A percentile compares a stretch with the other conserved stretches of the same genome.
Evolutionary conservation across 179 eudicot species (phyloP).

Genomic region (Drosera spatulata): DNA sequence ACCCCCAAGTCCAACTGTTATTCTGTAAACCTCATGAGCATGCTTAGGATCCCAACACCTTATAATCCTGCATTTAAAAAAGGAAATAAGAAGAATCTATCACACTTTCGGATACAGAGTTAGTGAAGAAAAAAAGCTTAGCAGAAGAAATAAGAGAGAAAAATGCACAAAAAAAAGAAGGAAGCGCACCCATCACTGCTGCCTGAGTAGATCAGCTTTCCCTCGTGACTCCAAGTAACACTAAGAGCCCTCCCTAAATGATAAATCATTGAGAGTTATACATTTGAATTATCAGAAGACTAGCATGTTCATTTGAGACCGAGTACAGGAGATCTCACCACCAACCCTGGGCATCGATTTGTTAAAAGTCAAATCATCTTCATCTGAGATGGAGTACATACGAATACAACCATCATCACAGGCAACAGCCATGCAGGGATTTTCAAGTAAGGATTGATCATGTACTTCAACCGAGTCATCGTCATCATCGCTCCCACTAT

Average conservation of each 20-base stretch:
- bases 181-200: constrained; percentile 90
- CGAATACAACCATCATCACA: constrained; percentile 97
- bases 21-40: constrained; percentile 61
- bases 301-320: not conserved
- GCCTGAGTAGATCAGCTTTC: constrained; percentile 63
- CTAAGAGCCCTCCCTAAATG: constrained; percentile 43
- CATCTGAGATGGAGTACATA: constrained; percentile 40
- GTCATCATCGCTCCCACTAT: constrained; percentile 56
- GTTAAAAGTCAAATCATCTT: constrained; percentile 38
- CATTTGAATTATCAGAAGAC: not conserved
- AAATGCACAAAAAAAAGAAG: too few relatives aligned
- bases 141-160: too few relatives aligned
- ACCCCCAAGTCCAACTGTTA: constrained; percentile 92
- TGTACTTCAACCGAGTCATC: constrained; percentile 32
- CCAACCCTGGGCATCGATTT: constrained; percentile 80
- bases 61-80: constrained; percentile 47
- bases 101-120: not conserved
- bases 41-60: constrained; percentile 81
- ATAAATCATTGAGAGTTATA: not conserved
- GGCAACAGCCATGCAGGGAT: constrained; percentile 57
- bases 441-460: constrained; percentile 19
- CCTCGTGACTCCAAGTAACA: constrained; percentile 86
- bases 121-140: too few relatives aligned
- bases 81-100: not conserved
- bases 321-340: constrained; percentile 57